Evolutionary conservation across 805 yeast genomes (phyloP), one percentile per base, ranked within the genome.

Genomic region (Peterozyma xylosa): DNA sequence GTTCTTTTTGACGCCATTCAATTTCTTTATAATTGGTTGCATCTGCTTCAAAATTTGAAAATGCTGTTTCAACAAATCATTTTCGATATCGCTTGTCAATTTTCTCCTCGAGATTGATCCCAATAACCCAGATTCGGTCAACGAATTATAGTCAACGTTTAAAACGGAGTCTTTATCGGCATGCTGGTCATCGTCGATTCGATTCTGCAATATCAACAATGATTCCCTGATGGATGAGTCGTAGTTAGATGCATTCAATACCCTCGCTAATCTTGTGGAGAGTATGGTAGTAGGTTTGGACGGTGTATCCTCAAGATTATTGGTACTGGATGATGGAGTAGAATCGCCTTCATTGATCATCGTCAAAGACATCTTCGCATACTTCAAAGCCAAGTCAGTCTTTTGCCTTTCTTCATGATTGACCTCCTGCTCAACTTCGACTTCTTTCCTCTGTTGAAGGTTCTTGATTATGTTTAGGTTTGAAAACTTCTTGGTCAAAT

Each of bases 81-180:
- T 64, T 53, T 84, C 90, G 16, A 84, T 65, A 35, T 71, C 76
- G 37, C 80, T 76, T 44, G 81, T 66, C 41, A 85, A 63, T 34
- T 75, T 69, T 53, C 82, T 73, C 50, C 95, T 68, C 1, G 80
- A 65, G 33, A 81, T 65, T 2, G 80, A 72, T 0, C 91, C 91
- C 11, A 70, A 55, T 27, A 78, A 51, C 5, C 70, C 72, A 0
- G 79, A 68, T 38, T 70, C 73, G 4, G 75, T 67, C 37, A 75
- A 52, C 14, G 62, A 57, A 10, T 54, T 54, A n/a, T 63, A 55
- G 39, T 50, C 53, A 10, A 49, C 33, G 11, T 43, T 47, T 10
- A 39, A 30, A 18, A 41, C 16, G 5, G 40, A 52, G 30, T 65
- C 63, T 16, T 74, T 49, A 45, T 57, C 56, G 3, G 32, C 36